These are phyloP conservation scores for Neonectria neomacrospora DNA, from an alignment of 2,329 filamentous ascomycete genomes.

Conservation along the genomic window DNA sequence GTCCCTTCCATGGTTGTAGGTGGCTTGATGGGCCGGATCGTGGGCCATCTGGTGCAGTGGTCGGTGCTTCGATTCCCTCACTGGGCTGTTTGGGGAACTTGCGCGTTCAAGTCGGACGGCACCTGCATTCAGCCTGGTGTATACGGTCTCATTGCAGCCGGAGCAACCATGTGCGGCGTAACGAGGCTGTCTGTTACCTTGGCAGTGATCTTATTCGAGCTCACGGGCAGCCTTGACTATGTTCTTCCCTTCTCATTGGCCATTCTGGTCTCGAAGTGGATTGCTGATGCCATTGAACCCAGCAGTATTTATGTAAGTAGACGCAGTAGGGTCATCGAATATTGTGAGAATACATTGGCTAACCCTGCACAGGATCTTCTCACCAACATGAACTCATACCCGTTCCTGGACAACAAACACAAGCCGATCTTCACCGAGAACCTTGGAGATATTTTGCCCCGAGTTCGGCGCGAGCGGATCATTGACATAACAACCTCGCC, in stretches of 20 bases:
- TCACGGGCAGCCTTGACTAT: constrained; percentile 94
- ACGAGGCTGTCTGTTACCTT: constrained; percentile 93
- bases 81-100: constrained; percentile 78
- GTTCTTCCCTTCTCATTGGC: constrained; percentile 94
- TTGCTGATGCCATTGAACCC: constrained; percentile 92
- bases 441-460: constrained; percentile 85
- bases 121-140: constrained; percentile 96
- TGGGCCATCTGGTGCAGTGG: constrained; percentile 88
- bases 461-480: constrained; percentile 77
- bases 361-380: constrained; percentile 74
- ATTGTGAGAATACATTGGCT: constrained; percentile 19
- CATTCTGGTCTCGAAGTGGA: constrained; percentile 97
- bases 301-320: constrained; percentile 85
- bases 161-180: constrained; percentile 97
- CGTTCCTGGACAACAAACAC: constrained; percentile 96
- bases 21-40: constrained; percentile 86
- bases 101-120: constrained; percentile 75
- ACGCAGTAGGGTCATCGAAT: no score
- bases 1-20: constrained; percentile 99
- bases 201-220: constrained; percentile 93
- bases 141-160: constrained; percentile 93
- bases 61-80: constrained; percentile 78
- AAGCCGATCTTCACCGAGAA: constrained; percentile 91
- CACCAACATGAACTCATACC: constrained; percentile 97
- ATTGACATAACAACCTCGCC: constrained; percentile 91